Percentiles rank a stretch among this genome's conserved stretches.
phyloP scores from a whole-genome alignment of 768 basidiomycete genomes.

The Hypholoma sublateritium region DNA sequence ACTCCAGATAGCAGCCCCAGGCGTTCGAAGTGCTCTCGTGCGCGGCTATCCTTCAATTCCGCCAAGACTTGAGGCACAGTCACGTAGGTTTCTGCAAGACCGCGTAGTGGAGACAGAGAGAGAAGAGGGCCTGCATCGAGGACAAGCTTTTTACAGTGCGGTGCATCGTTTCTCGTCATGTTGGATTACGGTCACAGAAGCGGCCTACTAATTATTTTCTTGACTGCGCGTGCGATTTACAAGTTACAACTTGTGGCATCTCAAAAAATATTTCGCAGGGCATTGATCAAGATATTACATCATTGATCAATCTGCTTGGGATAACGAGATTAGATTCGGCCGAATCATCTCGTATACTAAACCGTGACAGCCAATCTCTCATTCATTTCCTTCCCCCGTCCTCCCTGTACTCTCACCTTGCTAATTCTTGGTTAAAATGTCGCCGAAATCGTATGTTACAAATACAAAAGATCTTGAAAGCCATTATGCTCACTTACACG shows the following conservation, averaged over 20 bases:
- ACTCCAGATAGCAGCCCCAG: conserved; percentile 78
- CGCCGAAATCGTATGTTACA: conserved; percentile 41
- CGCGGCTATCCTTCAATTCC: conserved; percentile 87
- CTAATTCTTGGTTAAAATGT: conserved; percentile 28
- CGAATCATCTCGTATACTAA: conserved; percentile 16
- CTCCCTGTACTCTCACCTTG: not conserved
- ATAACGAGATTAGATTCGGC: conserved; percentile 26
- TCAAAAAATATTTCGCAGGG: conserved; percentile 18
- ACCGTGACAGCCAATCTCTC: not conserved
- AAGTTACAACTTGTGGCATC: no score
- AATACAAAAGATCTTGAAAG: not conserved
- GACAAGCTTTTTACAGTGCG: conserved; percentile 75
- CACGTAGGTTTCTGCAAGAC: conserved; percentile 80
- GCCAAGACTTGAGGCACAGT: conserved; percentile 89
- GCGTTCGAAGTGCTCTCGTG: conserved; percentile 82
- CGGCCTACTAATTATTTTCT: no score
- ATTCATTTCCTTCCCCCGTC: conserved; percentile 2
- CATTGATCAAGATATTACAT: conserved; percentile 2
- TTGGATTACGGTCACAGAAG: no score
- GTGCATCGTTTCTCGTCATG: conserved; percentile 26
- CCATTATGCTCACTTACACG: conserved; percentile 4
- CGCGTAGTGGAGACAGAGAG: conserved; percentile 85
- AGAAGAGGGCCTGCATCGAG: conserved; percentile 94
- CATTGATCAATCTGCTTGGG: not conserved
- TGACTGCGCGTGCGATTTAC: no score